Percentiles rank a stretch among this genome's conserved stretches.
Conservation (phyloP, 2,329 filamentous ascomycete genomes). For the Bipolaris victoriae region DNA sequence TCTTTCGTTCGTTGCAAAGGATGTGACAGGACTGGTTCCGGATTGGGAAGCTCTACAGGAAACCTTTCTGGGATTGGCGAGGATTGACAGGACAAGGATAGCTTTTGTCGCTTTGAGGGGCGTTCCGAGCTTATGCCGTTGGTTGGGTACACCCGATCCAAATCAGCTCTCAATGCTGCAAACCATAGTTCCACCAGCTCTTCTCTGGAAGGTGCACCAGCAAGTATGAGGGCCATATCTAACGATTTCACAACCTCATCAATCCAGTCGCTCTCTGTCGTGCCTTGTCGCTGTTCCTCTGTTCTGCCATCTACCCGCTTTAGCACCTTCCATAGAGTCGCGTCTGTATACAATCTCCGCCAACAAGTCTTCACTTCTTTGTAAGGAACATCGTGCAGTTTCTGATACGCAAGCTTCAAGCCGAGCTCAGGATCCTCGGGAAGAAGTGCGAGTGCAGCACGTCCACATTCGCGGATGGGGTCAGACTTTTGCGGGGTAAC, state of each 20-base stretch:
- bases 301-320: constrained; percentile 25
- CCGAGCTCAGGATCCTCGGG: constrained; percentile 57
- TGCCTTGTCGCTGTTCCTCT: constrained; percentile 7
- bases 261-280: constrained; percentile 53
- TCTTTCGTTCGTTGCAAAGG: constrained; percentile 30
- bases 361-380: constrained; percentile 70
- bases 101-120: constrained; percentile 28
- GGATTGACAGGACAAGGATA: background rate
- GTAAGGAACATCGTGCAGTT: constrained; percentile 73
- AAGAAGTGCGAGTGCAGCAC: constrained; percentile 49
- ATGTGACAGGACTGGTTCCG: constrained; percentile 19
- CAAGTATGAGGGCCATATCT: constrained; percentile 78
- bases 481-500: constrained; percentile 28
- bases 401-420: constrained; percentile 65
- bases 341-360: constrained; percentile 74
- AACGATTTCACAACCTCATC: constrained; percentile 68
- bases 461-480: constrained; percentile 51
- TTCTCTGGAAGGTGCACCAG: constrained; percentile 52
- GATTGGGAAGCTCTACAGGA: constrained; percentile 11
- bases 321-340: constrained; percentile 68
- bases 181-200: constrained; percentile 57
- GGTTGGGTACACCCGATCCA: background rate
- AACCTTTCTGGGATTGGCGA: constrained; percentile 23
- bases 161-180: constrained; percentile 50
- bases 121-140: constrained; percentile 2